A percentile compares a stretch with the other conserved stretches of the same genome.
phyloP scores from a whole-genome alignment of 129 eudicot genomes.

The Logfia minima region DNA sequence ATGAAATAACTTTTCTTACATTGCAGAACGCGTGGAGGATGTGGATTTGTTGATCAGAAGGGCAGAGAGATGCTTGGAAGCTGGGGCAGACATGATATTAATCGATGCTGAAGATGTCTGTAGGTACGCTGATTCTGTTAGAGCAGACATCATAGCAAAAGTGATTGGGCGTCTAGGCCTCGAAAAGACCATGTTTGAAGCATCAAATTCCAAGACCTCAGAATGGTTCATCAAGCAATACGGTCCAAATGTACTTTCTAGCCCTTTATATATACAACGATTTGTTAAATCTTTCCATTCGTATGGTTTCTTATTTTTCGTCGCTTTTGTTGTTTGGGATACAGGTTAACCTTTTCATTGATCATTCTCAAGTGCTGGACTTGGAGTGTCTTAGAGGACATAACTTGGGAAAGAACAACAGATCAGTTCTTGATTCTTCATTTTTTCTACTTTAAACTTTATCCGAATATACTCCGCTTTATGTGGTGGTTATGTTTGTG shows the following conservation, averaged over 20 bases:
- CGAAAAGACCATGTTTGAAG: slow-evolving; percentile 91
- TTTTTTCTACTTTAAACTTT: slow-evolving; percentile 37
- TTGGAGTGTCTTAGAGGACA: slow-evolving; percentile 91
- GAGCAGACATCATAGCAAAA: slow-evolving; percentile 82
- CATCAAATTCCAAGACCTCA: slow-evolving; percentile 68
- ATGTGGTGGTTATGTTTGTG: slow-evolving; percentile 26
- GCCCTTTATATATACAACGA: neutral
- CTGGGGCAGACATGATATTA: slow-evolving; percentile 98
- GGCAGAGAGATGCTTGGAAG: slow-evolving; percentile 97
- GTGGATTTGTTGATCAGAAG: slow-evolving; percentile 70
- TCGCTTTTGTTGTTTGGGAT: neutral
- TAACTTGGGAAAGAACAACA: slow-evolving; percentile 63
- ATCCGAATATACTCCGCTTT: neutral
- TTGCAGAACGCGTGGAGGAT: slow-evolving; percentile 77
- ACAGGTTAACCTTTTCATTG: slow-evolving; percentile 84
- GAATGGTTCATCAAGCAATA: slow-evolving; percentile 94
- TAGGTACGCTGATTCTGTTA: slow-evolving; percentile 59
- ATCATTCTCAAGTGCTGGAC: slow-evolving; percentile 78
- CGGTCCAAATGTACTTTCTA: slow-evolving; percentile 67
- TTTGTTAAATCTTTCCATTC: neutral
- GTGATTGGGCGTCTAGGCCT: slow-evolving; percentile 83
- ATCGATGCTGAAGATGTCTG: slow-evolving; percentile 88
- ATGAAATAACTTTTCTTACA: neutral
- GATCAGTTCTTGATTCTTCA: slow-evolving; percentile 70
- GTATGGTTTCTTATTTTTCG: neutral